Evolutionary conservation across 495 filamentous ascomycete genomes (phyloP), one percentile per base, ranked within the genome.

Genomic region (Penicillium paradoxum): DNA sequence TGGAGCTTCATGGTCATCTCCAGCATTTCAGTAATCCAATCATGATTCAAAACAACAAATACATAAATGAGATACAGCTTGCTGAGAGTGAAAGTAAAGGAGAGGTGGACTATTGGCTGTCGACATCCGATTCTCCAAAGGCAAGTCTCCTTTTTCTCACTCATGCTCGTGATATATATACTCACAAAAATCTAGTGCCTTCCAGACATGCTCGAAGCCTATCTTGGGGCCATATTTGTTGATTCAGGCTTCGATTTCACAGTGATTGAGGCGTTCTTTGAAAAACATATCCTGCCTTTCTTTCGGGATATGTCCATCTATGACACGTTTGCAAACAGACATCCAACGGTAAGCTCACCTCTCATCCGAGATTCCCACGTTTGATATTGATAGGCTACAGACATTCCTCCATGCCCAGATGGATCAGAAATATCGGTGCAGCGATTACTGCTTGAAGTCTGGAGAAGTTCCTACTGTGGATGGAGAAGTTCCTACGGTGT

Each of bases 281-380:
- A 83, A 19, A 66, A 54, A 6, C 81, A 90, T 51, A 79, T 98
- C 53, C 77, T 74, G 51, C 82, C 82, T 15, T 97, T 80, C 66
- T 97, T 97, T 55, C 78, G 83, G 57, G 89, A 97, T 67, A 96
- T 97, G 86, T 69, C 75, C 10, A 75, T 95, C 27, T 96, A 96
- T 63, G 91, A 96, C 67, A 83, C 81, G 0, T 96, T 87, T 65
- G 93, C 93, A 2, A 90, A 88, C 63, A 88, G 88, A 17, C 91
- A 97, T 55, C 92, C 93, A 1, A 88, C 74, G 4, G 79, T 82
- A 66, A 67, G 66, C 41, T 37, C 43, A 51, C 41, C 11, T 18
- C 1, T 82, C 73, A 0, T 69, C 72, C 29, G 57, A 36, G 29
- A 9, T 18, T n/a, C 33, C 4, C 37, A 33, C 3, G 6, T 18